Evolutionary conservation across 176 grass and related monocot species (phyloP), one percentile per base, ranked within the genome.

Genomic region (Bothriochloa decipiens): DNA sequence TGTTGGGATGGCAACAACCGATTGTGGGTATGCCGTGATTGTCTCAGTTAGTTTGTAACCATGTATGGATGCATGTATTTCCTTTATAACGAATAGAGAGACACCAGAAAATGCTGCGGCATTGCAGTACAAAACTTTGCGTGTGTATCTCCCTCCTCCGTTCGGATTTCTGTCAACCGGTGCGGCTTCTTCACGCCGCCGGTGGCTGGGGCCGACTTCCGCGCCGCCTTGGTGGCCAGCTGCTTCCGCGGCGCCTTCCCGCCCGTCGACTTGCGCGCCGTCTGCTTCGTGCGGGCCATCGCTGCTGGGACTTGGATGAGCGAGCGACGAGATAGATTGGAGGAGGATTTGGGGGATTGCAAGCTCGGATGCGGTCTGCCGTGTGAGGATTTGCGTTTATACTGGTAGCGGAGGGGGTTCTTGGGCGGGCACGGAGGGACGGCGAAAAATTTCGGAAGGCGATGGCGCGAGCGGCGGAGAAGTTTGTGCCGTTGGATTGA

Each of bases 151-250:
- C n/a, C n/a, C n/a, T n/a, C n/a, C n/a, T n/a, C n/a, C n/a, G n/a
- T n/a, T n/a, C n/a, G n/a, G n/a, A n/a, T n/a, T n/a, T n/a, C n/a
- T n/a, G n/a, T n/a, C n/a, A 94, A 97, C 0, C 92, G 26, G 81
- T 97, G 95, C 7, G 95, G 95, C 86, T 95, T 95, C 90, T 95
- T 95, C 74, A 95, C 90, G 2, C 93, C 93, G 6, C 90, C 93
- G 0, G 88, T 95, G 0, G 86, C 83, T 40, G 90, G 86, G 3
- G 88, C 88, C 4, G 93, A 95, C 80, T 95, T 95, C 37, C 93
- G 63, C 22, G 90, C 93, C 16, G 88, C 90, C 90, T 95, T 95
- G 5, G 83, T 95, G 13, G 90, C 90, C 18, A 92, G 88, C 76
- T 95, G 90, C 93, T 92, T 92, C 28, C 93, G 65, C 4, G 93